Base-by-base conservation (phyloP, 2,329 filamentous ascomycete species). In the Aspergillus sp. region DNA sequence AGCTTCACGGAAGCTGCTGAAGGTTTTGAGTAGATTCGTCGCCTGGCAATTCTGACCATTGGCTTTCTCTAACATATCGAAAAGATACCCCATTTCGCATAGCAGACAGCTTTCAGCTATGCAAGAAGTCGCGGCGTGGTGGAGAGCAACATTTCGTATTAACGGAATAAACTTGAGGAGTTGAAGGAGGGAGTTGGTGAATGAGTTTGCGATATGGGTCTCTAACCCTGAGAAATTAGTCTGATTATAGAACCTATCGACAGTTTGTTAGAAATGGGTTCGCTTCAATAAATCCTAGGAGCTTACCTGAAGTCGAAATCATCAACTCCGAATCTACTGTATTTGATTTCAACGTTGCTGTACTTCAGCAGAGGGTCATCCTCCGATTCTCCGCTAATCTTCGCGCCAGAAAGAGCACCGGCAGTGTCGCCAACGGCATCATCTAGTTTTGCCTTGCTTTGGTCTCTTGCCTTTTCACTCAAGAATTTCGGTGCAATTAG, bases 291-390 rank as follows among this genome's bases (percentile, higher is more conserved):
- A 30, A 44, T n/a, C n/a, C 6, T 17, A 20, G 2, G 7, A 79
- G 90, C 97, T 74, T 89, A 97, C 87, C 89, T 89, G 76, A 99
- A 99, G 74, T 99, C 95, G 73, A 99, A 99, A 74, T 99, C 96
- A 68, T 98, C 93, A n/a, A 99, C 92, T 19, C 95, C 95, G 74
- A 97, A 99, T 71, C 92, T 96, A 81, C 93, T 97, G 79, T 98
- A 99, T 73, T 97, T 97, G 77, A 99, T 99, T 73, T 98, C 93
- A 11, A 97, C 90, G 67, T 92, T 93, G 63, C 90, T 88, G 73
- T 99, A 99, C 79, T 95, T 91, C 8, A 90, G 84, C 20, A 93
- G 89, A 4, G 95, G 89, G 56, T 96, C 92, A 41, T 89, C 86
- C 62, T 91, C 89, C 56, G 89, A 84, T 62, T 89, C 88, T 41